phyloP scores from a whole-genome alignment of 305 asterid genomes.

The Fraxinus paxiana region DNA sequence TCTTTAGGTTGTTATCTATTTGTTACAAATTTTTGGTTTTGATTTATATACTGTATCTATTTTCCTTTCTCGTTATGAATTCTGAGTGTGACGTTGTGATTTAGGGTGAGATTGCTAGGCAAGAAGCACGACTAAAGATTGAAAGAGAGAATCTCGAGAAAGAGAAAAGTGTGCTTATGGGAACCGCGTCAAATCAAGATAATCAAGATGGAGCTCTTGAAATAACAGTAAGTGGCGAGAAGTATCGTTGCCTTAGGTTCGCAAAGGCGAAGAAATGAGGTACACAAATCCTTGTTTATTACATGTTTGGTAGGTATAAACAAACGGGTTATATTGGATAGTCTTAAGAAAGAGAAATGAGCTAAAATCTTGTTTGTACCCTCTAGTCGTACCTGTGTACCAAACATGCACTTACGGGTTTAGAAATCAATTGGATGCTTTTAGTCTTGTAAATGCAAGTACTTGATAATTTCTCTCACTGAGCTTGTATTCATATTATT shows the following conservation, averaged over 20 bases:
- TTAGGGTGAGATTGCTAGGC: slow-evolving; percentile 93
- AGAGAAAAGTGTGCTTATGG: slow-evolving; percentile 96
- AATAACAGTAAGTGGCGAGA: slow-evolving; percentile 94
- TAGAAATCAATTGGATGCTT: slow-evolving; percentile 1
- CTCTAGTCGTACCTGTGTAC: not conserved
- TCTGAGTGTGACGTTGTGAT: not conserved
- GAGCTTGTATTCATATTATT: not conserved
- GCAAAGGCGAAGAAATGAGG: slow-evolving; percentile 92
- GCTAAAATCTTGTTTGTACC: not conserved
- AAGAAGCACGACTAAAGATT: slow-evolving; percentile 88
- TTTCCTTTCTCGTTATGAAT: not conserved
- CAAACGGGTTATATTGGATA: not conserved
- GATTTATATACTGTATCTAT: not conserved
- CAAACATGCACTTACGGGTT: not conserved
- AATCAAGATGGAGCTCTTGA: slow-evolving; percentile 99
- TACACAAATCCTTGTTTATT: not conserved
- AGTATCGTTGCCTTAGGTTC: slow-evolving; percentile 90
- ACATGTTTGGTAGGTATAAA: not conserved
- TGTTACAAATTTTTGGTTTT: not conserved
- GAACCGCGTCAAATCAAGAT: slow-evolving; percentile 95
- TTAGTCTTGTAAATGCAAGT: not conserved
- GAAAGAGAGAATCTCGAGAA: slow-evolving; percentile 96
- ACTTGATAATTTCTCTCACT: not conserved
- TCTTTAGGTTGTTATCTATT: not conserved
- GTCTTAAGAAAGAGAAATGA: not conserved